A percentile compares a stretch with the other conserved stretches of the same genome.
These are phyloP conservation scores for Hanseniaspora meyeri DNA, from an alignment of 805 yeast genomes.

Conservation along the genomic window DNA sequence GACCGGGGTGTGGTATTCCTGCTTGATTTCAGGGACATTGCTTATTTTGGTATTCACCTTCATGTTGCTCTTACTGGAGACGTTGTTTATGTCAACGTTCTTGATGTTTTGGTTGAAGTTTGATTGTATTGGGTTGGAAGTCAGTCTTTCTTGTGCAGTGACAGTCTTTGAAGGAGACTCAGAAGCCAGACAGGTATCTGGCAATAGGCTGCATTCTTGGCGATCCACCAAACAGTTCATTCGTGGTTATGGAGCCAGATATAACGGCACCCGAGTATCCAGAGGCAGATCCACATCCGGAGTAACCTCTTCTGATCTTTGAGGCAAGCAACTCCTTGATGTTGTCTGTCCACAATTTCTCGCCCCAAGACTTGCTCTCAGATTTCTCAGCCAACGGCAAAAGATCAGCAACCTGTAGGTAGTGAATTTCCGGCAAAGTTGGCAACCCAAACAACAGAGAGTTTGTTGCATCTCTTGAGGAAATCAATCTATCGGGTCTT, in stretches of 20 bases:
- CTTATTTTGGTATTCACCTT: not conserved
- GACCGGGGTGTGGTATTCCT: not conserved
- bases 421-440: slow-evolving; percentile 54
- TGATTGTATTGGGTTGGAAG: slow-evolving; percentile 13
- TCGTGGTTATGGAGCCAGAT: slow-evolving; percentile 35
- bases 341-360: slow-evolving; percentile 45
- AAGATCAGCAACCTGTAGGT: slow-evolving; percentile 49
- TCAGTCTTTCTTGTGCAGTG: slow-evolving; percentile 16
- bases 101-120: not conserved
- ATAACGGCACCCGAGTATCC: slow-evolving; percentile 49
- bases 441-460: slow-evolving; percentile 65
- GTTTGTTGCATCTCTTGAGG: slow-evolving; percentile 41
- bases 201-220: slow-evolving; percentile 27
- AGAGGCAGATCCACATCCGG: slow-evolving; percentile 62
- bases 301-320: slow-evolving; percentile 49
- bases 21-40: not conserved
- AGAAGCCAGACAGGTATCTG: slow-evolving; percentile 18
- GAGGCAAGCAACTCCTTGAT: slow-evolving; percentile 44
- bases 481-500: slow-evolving; percentile 50
- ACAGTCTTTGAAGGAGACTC: slow-evolving; percentile 19
- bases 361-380: slow-evolving; percentile 40
- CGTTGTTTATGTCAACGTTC: not conserved
- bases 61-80: not conserved
- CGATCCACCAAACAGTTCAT: slow-evolving; percentile 26
- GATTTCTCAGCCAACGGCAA: slow-evolving; percentile 30